Evolutionary conservation across 805 yeast species (phyloP).

Genomic region (Candida hispaniensis): DNA sequence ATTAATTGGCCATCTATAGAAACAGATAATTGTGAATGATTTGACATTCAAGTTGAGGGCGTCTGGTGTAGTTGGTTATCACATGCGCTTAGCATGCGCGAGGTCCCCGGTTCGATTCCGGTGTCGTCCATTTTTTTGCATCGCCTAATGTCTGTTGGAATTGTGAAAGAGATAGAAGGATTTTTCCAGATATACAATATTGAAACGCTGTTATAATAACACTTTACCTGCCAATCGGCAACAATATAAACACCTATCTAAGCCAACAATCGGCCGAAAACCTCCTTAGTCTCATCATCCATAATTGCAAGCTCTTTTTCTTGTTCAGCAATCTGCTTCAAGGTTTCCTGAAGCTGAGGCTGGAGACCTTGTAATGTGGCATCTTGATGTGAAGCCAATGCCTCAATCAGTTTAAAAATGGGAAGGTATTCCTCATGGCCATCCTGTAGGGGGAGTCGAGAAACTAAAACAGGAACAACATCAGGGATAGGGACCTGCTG

Average conservation of each 20-base stretch:
- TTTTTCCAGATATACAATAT: no score
- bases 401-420: slow-evolving; percentile 64
- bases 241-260: no score
- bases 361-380: slow-evolving; percentile 32
- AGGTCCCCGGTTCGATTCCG: slow-evolving; percentile 33
- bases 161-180: no score
- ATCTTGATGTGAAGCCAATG: slow-evolving; percentile 53
- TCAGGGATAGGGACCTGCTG: slow-evolving; percentile 63
- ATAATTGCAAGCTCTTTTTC: slow-evolving; percentile 10
- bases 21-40: no score
- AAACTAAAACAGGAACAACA: slow-evolving; percentile 60
- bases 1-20: no score
- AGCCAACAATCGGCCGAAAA: no score
- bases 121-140: slow-evolving; percentile 28
- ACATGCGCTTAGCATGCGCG: slow-evolving; percentile 32
- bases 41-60: no score
- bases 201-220: no score
- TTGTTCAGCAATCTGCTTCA: slow-evolving; percentile 14
- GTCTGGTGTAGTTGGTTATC: no score
- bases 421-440: slow-evolving; percentile 92
- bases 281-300: slow-evolving; percentile 12
- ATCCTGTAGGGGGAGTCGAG: slow-evolving; percentile 74
- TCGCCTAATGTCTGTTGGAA: not conserved
- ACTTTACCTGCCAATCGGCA: no score
- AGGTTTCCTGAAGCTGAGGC: slow-evolving; percentile 22